Conservation (phyloP, 2,329 filamentous ascomycete genomes). For the Gaeumannomyces sp. region DNA sequence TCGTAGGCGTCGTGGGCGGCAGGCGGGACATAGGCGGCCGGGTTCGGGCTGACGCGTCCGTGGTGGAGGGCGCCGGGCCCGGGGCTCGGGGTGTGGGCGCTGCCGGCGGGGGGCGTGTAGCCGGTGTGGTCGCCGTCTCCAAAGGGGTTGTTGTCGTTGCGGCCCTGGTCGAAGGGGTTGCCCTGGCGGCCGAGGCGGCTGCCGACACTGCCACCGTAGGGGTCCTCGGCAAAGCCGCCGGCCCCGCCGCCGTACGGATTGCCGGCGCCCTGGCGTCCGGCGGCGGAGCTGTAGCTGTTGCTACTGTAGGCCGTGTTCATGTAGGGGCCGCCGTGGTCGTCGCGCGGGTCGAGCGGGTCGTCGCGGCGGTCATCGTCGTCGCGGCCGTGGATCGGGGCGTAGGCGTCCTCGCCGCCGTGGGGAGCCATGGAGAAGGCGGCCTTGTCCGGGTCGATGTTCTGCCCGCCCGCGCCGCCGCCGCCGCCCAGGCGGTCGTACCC, state of each 20-base stretch:
- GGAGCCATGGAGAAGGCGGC: constrained; percentile 62
- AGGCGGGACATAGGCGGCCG: constrained; percentile 31
- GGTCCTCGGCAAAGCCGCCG: constrained; percentile 6
- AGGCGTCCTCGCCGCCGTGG: constrained; percentile 56
- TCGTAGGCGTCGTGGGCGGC: constrained; percentile 38
- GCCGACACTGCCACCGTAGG: constrained; percentile 14
- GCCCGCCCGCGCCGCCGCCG: constrained; percentile 19
- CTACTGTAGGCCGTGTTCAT: constrained; percentile 9
- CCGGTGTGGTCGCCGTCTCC: constrained; percentile 38
- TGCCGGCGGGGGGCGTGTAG: constrained; percentile 23
- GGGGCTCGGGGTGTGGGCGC: constrained; percentile 12
- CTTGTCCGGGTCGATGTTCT: constrained; percentile 62
- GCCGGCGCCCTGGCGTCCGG: constrained; percentile 1
- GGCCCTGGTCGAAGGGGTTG: constrained; percentile 19
- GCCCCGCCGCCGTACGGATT: constrained; percentile 10
- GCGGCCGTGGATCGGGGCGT: constrained; percentile 51
- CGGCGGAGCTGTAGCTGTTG: constrained; percentile 2
- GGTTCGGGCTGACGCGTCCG: constrained; percentile 11
- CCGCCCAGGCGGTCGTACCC: constrained; percentile 48
- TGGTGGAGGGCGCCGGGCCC: background rate
- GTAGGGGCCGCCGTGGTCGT: constrained; percentile 20
- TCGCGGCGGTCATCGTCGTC: constrained; percentile 43
- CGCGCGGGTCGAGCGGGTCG: constrained; percentile 27
- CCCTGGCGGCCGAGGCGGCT: constrained; percentile 19
- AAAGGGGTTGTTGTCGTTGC: constrained; percentile 35